phyloP scores from a whole-genome alignment of 179 eudicot genomes.

The Drosera spatulata region DNA sequence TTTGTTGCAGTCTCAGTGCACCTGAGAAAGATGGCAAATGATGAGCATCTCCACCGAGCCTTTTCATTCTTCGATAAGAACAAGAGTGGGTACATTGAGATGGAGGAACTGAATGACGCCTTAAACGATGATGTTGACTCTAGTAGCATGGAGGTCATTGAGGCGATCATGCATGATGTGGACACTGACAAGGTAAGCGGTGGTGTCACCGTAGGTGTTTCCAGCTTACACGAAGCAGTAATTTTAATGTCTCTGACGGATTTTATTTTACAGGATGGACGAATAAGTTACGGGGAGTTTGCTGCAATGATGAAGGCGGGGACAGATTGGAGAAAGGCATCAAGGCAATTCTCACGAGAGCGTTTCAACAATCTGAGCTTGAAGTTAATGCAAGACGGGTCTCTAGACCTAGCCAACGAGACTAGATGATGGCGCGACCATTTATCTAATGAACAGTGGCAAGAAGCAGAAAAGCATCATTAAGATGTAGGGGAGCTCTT shows the following conservation, averaged over 20 bases:
- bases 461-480: no score
- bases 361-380: slow-evolving; percentile 12
- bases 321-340: slow-evolving; percentile 14
- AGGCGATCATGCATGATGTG: slow-evolving; percentile 24
- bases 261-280: slow-evolving; percentile 5
- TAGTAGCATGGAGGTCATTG: slow-evolving; percentile 18
- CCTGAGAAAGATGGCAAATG: slow-evolving; percentile 20
- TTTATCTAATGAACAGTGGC: no score
- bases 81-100: slow-evolving; percentile 20
- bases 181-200: slow-evolving; percentile 22
- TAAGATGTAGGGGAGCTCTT: no score
- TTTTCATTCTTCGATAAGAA: slow-evolving; percentile 22
- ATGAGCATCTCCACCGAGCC: slow-evolving; percentile 19
- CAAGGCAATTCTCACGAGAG: slow-evolving; percentile 12
- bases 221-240: no score
- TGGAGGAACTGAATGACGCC: slow-evolving; percentile 22
- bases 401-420: slow-evolving; percentile 5
- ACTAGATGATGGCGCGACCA: slow-evolving; percentile 1
- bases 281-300: slow-evolving; percentile 12
- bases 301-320: slow-evolving; percentile 14
- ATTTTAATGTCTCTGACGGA: no score
- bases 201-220: no score
- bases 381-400: slow-evolving; percentile 12
- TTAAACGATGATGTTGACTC: slow-evolving; percentile 17
- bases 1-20: slow-evolving; percentile 25